phyloP scores from a whole-genome alignment of 371 early-diverging fungal genomes.

The Mucor lusitanicus region DNA sequence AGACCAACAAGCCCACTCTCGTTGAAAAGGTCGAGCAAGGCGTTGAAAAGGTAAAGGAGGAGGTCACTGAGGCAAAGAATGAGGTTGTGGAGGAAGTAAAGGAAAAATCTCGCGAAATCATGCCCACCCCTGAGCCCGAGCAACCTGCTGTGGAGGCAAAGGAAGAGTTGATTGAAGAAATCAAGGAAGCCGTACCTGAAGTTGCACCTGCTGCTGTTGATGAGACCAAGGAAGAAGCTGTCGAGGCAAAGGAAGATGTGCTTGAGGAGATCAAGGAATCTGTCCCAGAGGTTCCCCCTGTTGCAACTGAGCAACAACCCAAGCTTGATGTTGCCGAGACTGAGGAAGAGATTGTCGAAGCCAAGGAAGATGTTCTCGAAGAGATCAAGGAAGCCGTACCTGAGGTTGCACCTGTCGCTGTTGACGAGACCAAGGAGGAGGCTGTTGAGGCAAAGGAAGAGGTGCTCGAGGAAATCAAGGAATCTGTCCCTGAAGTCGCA shows the following conservation, averaged over 20 bases:
- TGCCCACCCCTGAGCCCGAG: conserved; percentile 16
- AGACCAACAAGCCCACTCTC: conserved; percentile 4
- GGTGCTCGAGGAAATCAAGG: conserved; percentile 6
- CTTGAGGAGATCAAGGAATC: conserved; percentile 19
- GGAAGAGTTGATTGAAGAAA: conserved; percentile 19
- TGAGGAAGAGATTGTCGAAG: conserved; percentile 27
- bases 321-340: conserved; percentile 14
- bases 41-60: conserved; percentile 13
- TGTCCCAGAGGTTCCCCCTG: not conserved
- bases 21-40: conserved; percentile 2
- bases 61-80: conserved; percentile 8
- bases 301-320: not conserved
- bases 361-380: conserved; percentile 16
- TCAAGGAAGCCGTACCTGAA: conserved; percentile 15
- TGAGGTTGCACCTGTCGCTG: conserved; percentile 15
- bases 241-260: conserved; percentile 6
- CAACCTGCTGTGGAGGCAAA: conserved; percentile 27
- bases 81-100: conserved; percentile 16
- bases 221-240: conserved; percentile 5
- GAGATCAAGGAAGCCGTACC: conserved; percentile 14
- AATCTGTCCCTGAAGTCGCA: conserved; percentile 7
- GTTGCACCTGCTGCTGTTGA: not conserved
- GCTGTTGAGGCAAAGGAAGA: conserved; percentile 26
- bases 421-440: conserved; percentile 25
- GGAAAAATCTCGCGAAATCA: conserved; percentile 14